These are phyloP conservation scores for Pachysandra terminalis DNA, from an alignment of 164 flowering plant genomes.

Conservation along the genomic window DNA sequence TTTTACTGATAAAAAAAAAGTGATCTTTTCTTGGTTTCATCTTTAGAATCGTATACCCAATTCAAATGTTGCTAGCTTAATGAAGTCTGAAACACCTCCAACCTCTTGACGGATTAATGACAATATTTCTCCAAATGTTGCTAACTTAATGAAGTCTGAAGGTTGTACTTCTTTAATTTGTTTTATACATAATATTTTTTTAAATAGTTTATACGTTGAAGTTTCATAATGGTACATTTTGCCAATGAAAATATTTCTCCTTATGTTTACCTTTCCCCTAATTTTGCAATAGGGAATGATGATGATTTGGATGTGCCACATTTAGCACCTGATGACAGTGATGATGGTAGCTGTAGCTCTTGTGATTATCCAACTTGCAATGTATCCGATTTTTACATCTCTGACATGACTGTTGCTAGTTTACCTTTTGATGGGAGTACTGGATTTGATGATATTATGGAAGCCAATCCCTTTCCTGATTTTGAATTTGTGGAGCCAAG, in stretches of 20 bases:
- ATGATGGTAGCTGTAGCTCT: constrained; percentile 45
- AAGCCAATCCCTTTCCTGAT: constrained; percentile 32
- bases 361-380: constrained; percentile 51
- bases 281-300: constrained; percentile 27
- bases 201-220: not conserved
- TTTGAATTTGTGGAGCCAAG: constrained; percentile 42
- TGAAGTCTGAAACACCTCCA: no score
- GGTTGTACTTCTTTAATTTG: no score
- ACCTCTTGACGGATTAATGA: no score
- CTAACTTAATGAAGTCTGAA: no score
- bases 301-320: constrained; percentile 26
- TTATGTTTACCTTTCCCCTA: not conserved
- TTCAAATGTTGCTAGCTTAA: no score
- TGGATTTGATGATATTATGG: constrained; percentile 29
- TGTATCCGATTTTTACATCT: constrained; percentile 59
- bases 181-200: no score
- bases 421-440: constrained; percentile 39
- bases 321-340: constrained; percentile 44
- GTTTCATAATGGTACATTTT: not conserved
- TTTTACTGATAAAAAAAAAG: no score
- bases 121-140: no score
- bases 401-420: constrained; percentile 59
- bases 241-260: not conserved
- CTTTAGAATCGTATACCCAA: no score
- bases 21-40: no score